Evolutionary conservation across 106 monocot species (phyloP), one percentile per base, ranked within the genome.

Genomic region (Dioscorea dumetorum): DNA sequence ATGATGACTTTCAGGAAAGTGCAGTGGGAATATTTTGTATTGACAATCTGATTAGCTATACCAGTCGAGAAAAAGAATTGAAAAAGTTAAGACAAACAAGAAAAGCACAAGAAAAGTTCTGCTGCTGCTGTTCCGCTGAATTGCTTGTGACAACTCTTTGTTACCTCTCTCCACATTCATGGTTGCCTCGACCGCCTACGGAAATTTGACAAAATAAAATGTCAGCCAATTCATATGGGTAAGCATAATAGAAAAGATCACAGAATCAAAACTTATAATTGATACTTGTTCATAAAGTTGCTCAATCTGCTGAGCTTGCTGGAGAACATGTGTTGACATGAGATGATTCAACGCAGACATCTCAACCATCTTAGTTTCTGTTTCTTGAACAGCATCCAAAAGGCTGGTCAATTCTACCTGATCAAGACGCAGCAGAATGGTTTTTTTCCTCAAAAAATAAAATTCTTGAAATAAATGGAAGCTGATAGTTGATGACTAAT

Each of bases 321-420:
- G 88, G 31, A 92, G 79, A 54, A 99, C 92, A 77, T 92, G 97
- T 24, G 92, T 92, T 28, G 92, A 99, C 88, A 99, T 97, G 33
- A 99, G 84, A 85, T 92, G 97, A 77, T 85, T 92, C 71, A 99
- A 58, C 48, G 89, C 89, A 50, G 97, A 99, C 85, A 99, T 87
- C 62, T 92, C 92, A 12, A 92, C 73, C 91, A 92, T 99, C 77
- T 91, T 92, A 69, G 88, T 92, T 78, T 99, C 97, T 16, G 97
- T 92, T 76, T 99, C 92, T 77, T 99, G 91, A 49, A 92, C 97
- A 69, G 87, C 87, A 81, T 99, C 97, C 71, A 99, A 62, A 52
- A 92, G 80, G 65, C 54, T 79, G 17, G 80, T 80, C 73, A 99
- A 74, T 67, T 99, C 97, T n/a, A 87, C 73, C 91, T 97, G 72